Evolutionary conservation across 352 stramenopile genomes (phyloP).

Genomic region (Chrysophaeum taylorii): DNA sequence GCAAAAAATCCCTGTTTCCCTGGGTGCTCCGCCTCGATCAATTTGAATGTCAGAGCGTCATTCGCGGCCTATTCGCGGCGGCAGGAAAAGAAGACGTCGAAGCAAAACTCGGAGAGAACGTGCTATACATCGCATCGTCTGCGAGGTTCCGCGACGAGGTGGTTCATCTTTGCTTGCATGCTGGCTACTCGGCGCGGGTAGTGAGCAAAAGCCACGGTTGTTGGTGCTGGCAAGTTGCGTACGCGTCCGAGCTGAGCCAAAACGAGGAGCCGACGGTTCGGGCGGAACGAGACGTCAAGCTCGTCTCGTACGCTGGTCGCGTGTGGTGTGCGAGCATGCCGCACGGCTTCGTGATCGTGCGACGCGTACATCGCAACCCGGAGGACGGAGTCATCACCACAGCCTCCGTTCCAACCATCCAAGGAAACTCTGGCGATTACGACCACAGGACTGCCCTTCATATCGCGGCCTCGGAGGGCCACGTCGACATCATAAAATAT

Average conservation of each 20-base stretch:
- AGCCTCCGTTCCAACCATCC: not conserved
- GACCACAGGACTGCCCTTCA: conserved; percentile 39
- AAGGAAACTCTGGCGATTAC: conserved; percentile 22
- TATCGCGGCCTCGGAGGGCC: conserved; percentile 25
- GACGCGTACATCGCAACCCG: not conserved
- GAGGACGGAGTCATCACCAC: not conserved
- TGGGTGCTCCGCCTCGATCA: too few species aligned
- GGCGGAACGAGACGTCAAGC: not conserved
- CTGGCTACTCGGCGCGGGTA: not conserved
- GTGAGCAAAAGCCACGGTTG: not conserved
- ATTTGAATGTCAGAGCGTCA: too few species aligned
- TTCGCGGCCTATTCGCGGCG: too few species aligned
- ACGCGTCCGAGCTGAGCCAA: not conserved
- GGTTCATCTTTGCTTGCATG: not conserved
- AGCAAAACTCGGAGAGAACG: not conserved
- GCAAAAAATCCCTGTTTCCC: too few species aligned
- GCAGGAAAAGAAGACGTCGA: too few species aligned
- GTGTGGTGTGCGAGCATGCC: not conserved
- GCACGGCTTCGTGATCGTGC: not conserved
- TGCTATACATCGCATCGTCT: not conserved
- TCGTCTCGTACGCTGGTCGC: not conserved
- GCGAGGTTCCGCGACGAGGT: not conserved
- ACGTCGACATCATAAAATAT: conserved; percentile 14
- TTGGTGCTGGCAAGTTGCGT: not conserved
- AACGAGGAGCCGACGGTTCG: not conserved